Conservation (phyloP, 306 rosid species). For the Inga leiocalycina region DNA sequence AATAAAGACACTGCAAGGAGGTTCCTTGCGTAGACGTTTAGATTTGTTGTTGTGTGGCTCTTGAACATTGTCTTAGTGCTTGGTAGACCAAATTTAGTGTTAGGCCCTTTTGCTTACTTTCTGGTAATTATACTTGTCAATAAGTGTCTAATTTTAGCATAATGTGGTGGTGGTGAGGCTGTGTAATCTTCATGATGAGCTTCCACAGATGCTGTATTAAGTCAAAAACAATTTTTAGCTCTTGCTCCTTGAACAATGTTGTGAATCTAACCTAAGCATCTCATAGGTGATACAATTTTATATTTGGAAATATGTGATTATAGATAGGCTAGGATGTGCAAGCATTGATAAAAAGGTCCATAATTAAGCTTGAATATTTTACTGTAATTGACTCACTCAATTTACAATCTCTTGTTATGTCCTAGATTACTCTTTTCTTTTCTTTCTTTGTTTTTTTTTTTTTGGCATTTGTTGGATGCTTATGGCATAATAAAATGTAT, state of each 20-base stretch:
- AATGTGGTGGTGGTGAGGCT: neutral
- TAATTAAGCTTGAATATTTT: neutral
- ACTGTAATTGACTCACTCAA: neutral
- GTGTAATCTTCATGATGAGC: neutral
- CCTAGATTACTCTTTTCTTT: neutral
- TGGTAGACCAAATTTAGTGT: neutral
- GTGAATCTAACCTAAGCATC: neutral
- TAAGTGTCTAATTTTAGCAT: neutral
- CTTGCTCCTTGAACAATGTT: neutral
- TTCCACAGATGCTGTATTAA: neutral
- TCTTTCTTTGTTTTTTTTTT: neutral
- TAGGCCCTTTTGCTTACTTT: neutral
- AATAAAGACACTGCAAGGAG: neutral
- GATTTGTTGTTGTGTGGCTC: constrained; percentile 5
- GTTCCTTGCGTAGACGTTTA: neutral
- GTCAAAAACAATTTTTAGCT: neutral
- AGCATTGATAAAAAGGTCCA: neutral
- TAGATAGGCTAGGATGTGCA: neutral
- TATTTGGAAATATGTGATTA: neutral
- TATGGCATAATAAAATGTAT: constrained; percentile 8
- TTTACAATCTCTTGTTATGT: neutral
- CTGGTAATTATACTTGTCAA: neutral
- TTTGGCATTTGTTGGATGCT: neutral
- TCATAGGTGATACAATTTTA: neutral
- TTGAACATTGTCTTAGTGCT: neutral